These are phyloP conservation scores for Dichotomopilus funicola DNA, from an alignment of 2,329 filamentous ascomycete genomes.

Conservation along the genomic window DNA sequence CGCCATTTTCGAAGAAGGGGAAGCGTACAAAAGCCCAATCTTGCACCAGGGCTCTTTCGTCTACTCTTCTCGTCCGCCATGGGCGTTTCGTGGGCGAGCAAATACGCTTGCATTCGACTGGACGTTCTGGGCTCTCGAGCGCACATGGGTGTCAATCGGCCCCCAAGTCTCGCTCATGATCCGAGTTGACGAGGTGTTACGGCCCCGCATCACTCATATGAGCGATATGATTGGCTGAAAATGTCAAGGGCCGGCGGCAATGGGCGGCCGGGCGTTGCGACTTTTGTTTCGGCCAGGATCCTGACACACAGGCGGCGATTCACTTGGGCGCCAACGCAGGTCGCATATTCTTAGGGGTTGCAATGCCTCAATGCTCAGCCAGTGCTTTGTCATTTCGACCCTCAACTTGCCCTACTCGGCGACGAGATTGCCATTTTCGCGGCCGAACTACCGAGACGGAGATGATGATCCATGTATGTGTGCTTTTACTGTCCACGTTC, in stretches of 20 bases:
- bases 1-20: conserved; percentile 25
- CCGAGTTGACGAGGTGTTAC: too few species aligned
- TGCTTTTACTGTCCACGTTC: too few species aligned
- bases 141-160: too few species aligned
- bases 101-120: too few species aligned
- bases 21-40: background rate
- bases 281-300: conserved; percentile 25
- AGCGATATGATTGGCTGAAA: conserved; percentile 15
- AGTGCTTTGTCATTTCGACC: too few species aligned
- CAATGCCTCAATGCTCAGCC: conserved; percentile 3
- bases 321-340: conserved; percentile 5
- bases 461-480: too few species aligned
- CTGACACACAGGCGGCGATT: conserved; percentile 22
- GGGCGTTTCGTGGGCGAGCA: too few species aligned
- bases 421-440: too few species aligned
- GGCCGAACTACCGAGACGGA: too few species aligned
- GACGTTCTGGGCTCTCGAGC: too few species aligned
- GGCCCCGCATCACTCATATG: background rate
- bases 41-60: conserved; percentile 6
- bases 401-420: too few species aligned
- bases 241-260: background rate
- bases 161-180: too few species aligned
- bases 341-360: background rate
- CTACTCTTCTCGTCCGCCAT: background rate
- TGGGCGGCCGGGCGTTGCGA: conserved; percentile 17